Conservation (phyloP, 2,329 filamentous ascomycete species). For the Sporothrix mexicana region DNA sequence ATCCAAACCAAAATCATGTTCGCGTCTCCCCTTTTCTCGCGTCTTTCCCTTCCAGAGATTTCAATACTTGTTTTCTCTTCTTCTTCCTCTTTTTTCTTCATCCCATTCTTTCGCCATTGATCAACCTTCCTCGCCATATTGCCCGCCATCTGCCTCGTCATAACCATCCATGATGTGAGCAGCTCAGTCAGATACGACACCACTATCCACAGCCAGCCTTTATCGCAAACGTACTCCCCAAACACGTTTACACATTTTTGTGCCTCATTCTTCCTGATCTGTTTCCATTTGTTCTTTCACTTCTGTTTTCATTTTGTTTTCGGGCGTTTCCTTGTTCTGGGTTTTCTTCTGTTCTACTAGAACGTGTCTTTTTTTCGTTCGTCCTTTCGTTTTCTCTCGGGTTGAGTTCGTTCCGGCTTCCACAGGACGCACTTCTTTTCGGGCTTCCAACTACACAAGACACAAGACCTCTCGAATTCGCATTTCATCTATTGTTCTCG, state of each 20-base stretch:
- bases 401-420: not conserved
- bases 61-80: not conserved
- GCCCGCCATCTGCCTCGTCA: not conserved
- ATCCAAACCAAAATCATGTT: no score
- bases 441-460: not conserved
- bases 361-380: no score
- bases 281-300: not conserved
- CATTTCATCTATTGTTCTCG: not conserved
- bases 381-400: not conserved
- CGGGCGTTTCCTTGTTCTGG: slow-evolving; percentile 14
- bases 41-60: not conserved
- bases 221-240: not conserved
- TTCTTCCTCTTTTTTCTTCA: not conserved
- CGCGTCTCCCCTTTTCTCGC: slow-evolving; percentile 3
- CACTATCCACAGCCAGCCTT: not conserved
- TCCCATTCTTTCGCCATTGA: not conserved
- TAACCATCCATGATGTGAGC: not conserved
- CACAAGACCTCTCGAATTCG: not conserved
- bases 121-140: not conserved
- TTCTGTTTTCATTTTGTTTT: not conserved
- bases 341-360: not conserved
- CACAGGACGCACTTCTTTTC: not conserved
- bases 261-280: not conserved
- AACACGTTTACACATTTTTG: not conserved
- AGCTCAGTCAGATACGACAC: not conserved